Evolutionary conservation across 768 basidiomycete species (phyloP).

Genomic region (Pulveroboletus sp.): DNA sequence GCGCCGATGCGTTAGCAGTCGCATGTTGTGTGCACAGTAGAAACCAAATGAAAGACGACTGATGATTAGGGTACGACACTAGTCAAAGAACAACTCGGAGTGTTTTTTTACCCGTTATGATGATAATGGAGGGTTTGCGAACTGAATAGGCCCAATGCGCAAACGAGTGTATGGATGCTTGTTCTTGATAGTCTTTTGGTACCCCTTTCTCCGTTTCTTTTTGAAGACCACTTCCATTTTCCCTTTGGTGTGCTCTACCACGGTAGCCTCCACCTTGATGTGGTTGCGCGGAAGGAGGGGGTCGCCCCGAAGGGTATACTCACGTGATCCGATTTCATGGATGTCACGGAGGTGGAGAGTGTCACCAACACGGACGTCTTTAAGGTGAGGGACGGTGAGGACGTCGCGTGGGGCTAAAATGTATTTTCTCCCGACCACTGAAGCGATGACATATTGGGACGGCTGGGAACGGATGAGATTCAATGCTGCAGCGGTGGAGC

Average conservation of each 20-base stretch:
- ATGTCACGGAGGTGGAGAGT: conserved; percentile 78
- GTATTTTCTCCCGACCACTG: conserved; percentile 82
- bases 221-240: conserved; percentile 89
- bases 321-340: conserved; percentile 92
- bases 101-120: conserved; percentile 14
- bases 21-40: neutral
- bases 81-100: neutral
- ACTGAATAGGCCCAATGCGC: conserved; percentile 76
- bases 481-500: conserved; percentile 59
- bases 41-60: neutral
- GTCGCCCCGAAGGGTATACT: conserved; percentile 84
- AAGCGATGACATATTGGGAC: conserved; percentile 86
- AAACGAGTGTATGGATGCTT: conserved; percentile 97
- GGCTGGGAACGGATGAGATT: conserved; percentile 86
- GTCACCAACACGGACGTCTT: conserved; percentile 82
- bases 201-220: conserved; percentile 98
- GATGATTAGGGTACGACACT: conserved; percentile 3
- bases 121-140: conserved; percentile 33
- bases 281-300: conserved; percentile 61
- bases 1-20: neutral
- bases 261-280: conserved; percentile 79
- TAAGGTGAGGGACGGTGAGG: conserved; percentile 89
- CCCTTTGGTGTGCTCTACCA: conserved; percentile 97
- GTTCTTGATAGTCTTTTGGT: conserved; percentile 87
- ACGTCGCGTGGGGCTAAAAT: conserved; percentile 87